Conservation (phyloP, 1,139 yeast genomes). For the Kodamaea arcana region DNA sequence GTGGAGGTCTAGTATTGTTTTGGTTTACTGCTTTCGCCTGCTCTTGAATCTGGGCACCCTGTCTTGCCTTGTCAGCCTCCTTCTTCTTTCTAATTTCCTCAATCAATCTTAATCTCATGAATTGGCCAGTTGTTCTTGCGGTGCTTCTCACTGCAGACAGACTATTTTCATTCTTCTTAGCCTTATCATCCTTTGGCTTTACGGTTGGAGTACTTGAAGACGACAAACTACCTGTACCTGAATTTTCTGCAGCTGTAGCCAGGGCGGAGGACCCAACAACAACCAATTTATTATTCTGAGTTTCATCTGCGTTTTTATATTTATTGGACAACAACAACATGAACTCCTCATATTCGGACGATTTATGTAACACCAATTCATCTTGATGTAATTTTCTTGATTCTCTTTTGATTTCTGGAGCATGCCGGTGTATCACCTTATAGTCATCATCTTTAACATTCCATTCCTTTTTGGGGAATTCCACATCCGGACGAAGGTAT, state of each 20-base stretch:
- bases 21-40: conserved; percentile 20
- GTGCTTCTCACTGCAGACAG: conserved; percentile 14
- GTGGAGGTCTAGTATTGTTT: conserved; percentile 15
- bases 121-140: conserved; percentile 37
- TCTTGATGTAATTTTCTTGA: conserved; percentile 45
- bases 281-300: conserved; percentile 37
- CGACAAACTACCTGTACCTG: conserved; percentile 12
- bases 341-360: conserved; percentile 85
- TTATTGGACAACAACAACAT: conserved; percentile 56
- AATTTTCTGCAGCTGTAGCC: conserved; percentile 15
- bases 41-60: conserved; percentile 36
- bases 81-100: conserved; percentile 45
- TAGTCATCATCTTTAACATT: conserved; percentile 31
- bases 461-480: conserved; percentile 43
- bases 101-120: conserved; percentile 45
- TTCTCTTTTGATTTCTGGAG: conserved; percentile 43
- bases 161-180: conserved; percentile 23
- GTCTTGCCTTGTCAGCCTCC: conserved; percentile 42
- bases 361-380: conserved; percentile 56
- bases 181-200: conserved; percentile 17
- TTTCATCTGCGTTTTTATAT: conserved; percentile 36
- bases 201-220: conserved; percentile 19
- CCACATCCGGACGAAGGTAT: conserved; percentile 42
- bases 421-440: conserved; percentile 38
- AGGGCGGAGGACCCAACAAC: conserved; percentile 35